Conservation (phyloP, 2,329 filamentous ascomycete species). For the Didymella keratinophila region DNA sequence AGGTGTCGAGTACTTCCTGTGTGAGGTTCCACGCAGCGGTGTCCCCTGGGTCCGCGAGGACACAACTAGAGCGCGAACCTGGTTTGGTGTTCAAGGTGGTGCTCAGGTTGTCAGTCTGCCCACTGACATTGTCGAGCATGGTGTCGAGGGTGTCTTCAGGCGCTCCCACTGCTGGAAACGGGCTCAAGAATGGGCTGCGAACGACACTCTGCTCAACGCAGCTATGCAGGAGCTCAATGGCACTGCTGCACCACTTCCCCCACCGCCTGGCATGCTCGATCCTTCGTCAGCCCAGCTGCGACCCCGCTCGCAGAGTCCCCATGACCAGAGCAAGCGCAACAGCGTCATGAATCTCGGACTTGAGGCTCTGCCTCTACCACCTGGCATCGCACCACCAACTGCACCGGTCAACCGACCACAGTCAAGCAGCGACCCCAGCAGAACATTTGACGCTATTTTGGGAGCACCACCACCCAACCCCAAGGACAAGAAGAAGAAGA, state of each 20-base stretch:
- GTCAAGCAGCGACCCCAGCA: slow-evolving; percentile 51
- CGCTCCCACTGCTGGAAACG: slow-evolving; percentile 74
- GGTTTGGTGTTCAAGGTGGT: slow-evolving; percentile 77
- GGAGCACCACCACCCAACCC: slow-evolving; percentile 34
- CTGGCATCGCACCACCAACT: slow-evolving; percentile 51
- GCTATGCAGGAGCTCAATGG: slow-evolving; percentile 47
- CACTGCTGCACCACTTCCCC: slow-evolving; percentile 40
- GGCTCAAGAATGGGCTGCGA: slow-evolving; percentile 67
- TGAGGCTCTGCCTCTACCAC: slow-evolving; percentile 57
- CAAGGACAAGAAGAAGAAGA: slow-evolving; percentile 43
- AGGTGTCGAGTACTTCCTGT: slow-evolving; percentile 82
- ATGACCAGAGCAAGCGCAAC: slow-evolving; percentile 46
- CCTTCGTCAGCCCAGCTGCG: slow-evolving; percentile 27
- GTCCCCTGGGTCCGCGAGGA: slow-evolving; percentile 77
- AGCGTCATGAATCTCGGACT: slow-evolving; percentile 57
- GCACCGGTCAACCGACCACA: slow-evolving; percentile 35
- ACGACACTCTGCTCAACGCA: slow-evolving; percentile 43
- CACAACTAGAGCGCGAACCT: slow-evolving; percentile 64
- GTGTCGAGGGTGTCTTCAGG: slow-evolving; percentile 72
- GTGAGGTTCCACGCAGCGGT: slow-evolving; percentile 75
- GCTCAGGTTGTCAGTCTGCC: slow-evolving; percentile 68
- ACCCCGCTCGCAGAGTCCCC: slow-evolving; percentile 39
- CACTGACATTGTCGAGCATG: slow-evolving; percentile 69
- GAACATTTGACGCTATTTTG: slow-evolving; percentile 61
- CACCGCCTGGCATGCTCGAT: slow-evolving; percentile 41